Conservation (phyloP, 768 basidiomycete genomes). For the Mycena epipterygia region DNA sequence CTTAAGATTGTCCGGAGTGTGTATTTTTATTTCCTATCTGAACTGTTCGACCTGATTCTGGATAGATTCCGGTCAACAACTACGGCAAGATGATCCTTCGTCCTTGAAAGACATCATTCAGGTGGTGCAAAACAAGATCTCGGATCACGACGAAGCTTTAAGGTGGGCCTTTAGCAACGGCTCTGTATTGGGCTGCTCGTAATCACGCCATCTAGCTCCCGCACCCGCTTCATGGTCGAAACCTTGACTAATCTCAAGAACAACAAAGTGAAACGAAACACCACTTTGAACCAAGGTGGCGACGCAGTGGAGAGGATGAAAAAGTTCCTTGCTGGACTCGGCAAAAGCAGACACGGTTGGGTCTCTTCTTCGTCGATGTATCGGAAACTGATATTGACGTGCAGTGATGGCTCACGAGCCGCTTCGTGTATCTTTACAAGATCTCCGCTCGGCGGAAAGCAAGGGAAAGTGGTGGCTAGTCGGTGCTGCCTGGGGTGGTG, state of each 20-base stretch:
- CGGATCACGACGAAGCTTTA: slow-evolving; percentile 60
- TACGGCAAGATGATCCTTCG: slow-evolving; percentile 92
- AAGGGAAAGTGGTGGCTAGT: slow-evolving; percentile 99
- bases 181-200: background rate
- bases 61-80: slow-evolving; percentile 90
- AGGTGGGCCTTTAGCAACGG: slow-evolving; percentile 56
- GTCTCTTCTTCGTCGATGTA: background rate
- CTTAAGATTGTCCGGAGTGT: slow-evolving; percentile 87
- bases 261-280: slow-evolving; percentile 81
- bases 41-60: slow-evolving; percentile 23
- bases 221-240: slow-evolving; percentile 96
- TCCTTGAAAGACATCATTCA: slow-evolving; percentile 93
- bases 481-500: slow-evolving; percentile 95
- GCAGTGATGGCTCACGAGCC: slow-evolving; percentile 88
- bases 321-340: slow-evolving; percentile 83
- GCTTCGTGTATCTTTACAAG: slow-evolving; percentile 86
- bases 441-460: slow-evolving; percentile 85
- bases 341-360: slow-evolving; percentile 83
- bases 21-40: slow-evolving; percentile 38
- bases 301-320: slow-evolving; percentile 90
- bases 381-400: background rate
- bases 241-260: slow-evolving; percentile 93
- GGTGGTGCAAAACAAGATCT: slow-evolving; percentile 81
- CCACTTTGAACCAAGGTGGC: slow-evolving; percentile 75
- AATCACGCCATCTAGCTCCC: slow-evolving; percentile 67